These are phyloP conservation scores for Aspergillus diversus DNA, from an alignment of 495 filamentous ascomycete species.

Conservation along the genomic window DNA sequence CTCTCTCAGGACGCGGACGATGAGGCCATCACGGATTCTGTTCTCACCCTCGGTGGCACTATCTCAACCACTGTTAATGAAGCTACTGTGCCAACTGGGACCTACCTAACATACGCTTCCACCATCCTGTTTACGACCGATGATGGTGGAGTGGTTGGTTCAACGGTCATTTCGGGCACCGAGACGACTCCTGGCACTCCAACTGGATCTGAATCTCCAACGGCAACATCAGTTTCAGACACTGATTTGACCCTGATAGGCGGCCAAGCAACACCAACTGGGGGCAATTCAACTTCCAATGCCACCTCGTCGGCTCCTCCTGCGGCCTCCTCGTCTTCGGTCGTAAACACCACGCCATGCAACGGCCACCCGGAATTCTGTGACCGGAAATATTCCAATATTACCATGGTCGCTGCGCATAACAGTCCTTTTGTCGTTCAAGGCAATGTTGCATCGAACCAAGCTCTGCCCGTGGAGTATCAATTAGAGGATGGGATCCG, in stretches of 20 bases:
- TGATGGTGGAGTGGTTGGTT: slow-evolving; percentile 30
- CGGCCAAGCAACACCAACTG: slow-evolving; percentile 36
- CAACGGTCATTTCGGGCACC: slow-evolving; percentile 24
- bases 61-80: slow-evolving; percentile 30
- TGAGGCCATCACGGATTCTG: slow-evolving; percentile 13
- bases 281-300: slow-evolving; percentile 50
- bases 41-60: slow-evolving; percentile 30
- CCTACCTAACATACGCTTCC: slow-evolving; percentile 44
- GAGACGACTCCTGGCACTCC: slow-evolving; percentile 29
- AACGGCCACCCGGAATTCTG: slow-evolving; percentile 90
- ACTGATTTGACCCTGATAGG: slow-evolving; percentile 46
- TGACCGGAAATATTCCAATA: slow-evolving; percentile 79
- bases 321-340: slow-evolving; percentile 47
- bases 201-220: slow-evolving; percentile 29
- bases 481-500: slow-evolving; percentile 89
- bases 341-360: slow-evolving; percentile 77
- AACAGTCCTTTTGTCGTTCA: slow-evolving; percentile 79
- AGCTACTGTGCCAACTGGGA: slow-evolving; percentile 32
- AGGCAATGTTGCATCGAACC: slow-evolving; percentile 79
- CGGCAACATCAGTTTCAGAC: slow-evolving; percentile 35
- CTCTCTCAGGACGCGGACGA: slow-evolving; percentile 7
- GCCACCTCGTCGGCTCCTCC: slow-evolving; percentile 40
- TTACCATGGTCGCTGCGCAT: slow-evolving; percentile 84
- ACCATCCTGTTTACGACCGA: slow-evolving; percentile 38
- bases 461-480: slow-evolving; percentile 64